Evolutionary conservation across 352 stramenopile genomes (phyloP), one percentile per base, ranked within the genome.

Genomic region (Globisporangium nunn): DNA sequence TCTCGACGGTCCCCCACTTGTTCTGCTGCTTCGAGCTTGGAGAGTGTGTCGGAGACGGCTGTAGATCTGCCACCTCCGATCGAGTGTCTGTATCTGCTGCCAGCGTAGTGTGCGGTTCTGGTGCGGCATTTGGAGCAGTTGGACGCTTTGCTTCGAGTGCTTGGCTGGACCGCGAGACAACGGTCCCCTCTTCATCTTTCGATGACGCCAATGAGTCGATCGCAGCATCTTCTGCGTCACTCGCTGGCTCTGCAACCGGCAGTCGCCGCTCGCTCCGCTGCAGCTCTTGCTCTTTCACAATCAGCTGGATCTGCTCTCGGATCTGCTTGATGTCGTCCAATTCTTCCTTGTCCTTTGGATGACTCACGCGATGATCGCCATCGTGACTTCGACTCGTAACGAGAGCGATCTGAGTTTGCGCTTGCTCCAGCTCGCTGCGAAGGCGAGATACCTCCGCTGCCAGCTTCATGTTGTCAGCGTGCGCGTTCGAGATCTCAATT

Each of bases 391-490:
- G 31, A 44, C 17, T 40, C 8, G 44, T 39, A 18, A 31, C 29
- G 14, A 52, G 29, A 39, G 46, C 40, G 10, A 18, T 28, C 63
- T 58, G 30, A 10, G 51, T 7, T 40, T 62, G 59, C 3, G 59
- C 56, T 15, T 57, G 54, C 17, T 78, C 64, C 3, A 82, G 35
- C 29, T 81, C 75, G 43, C 54, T 56, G 8, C 69, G 63, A 30
- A 84, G 56, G 2, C 61, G 62, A 29, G 52, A 49, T 8, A 81
- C 68, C 37, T 84, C 69, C 18, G 61, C 58, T 35, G 68, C 35
- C 18, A 86, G 49, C 17, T 71, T 50, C 10, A 58, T 52, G 33
- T 64, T 74, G 56, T 82, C 62, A 31, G 72, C 65, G 30, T 68
- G 54, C 0, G 43, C 58, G 41, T 60, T 56, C 15, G 59, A 56